A percentile compares a stretch with the other conserved stretches of the same genome.
Evolutionary conservation across 345 rosid species (phyloP).

Genomic region (Camelina sativa): DNA sequence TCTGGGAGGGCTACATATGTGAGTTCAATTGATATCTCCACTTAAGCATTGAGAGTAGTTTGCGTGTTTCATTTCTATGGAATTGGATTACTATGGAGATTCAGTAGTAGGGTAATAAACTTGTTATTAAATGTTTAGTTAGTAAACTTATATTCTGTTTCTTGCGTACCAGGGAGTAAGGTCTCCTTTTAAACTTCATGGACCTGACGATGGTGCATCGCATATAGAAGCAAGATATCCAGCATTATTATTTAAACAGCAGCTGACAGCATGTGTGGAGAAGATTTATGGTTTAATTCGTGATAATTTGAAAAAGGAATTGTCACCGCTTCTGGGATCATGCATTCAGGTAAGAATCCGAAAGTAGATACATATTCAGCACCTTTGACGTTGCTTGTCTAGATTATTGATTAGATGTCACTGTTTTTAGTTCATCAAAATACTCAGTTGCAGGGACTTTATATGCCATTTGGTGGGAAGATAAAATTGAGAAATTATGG

Average conservation of each 20-base stretch:
- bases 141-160: conserved; percentile 36
- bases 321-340: conserved; percentile 72
- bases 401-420: conserved; percentile 21
- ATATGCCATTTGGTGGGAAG: conserved; percentile 4
- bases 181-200: conserved; percentile 77
- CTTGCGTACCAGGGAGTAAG: conserved; percentile 63
- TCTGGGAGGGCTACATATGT: conserved; percentile 81
- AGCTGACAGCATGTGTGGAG: conserved; percentile 95
- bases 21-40: conserved; percentile 41
- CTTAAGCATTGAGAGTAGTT: conserved; percentile 18
- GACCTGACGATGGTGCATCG: conserved; percentile 73
- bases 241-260: conserved; percentile 91
- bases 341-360: conserved; percentile 82
- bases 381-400: conserved; percentile 13
- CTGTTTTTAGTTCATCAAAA: conserved; percentile 9
- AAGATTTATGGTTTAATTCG: conserved; percentile 97
- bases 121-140: not conserved
- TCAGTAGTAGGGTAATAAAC: conserved; percentile 19
- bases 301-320: conserved; percentile 92
- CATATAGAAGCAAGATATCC: conserved; percentile 97
- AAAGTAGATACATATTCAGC: conserved; percentile 17
- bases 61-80: conserved; percentile 12
- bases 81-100: conserved; percentile 17
- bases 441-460: conserved; percentile 10
- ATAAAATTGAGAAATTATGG: not conserved